These are phyloP conservation scores for Lolium perenne DNA, from an alignment of 176 grass and related monocot species.

Conservation along the genomic window DNA sequence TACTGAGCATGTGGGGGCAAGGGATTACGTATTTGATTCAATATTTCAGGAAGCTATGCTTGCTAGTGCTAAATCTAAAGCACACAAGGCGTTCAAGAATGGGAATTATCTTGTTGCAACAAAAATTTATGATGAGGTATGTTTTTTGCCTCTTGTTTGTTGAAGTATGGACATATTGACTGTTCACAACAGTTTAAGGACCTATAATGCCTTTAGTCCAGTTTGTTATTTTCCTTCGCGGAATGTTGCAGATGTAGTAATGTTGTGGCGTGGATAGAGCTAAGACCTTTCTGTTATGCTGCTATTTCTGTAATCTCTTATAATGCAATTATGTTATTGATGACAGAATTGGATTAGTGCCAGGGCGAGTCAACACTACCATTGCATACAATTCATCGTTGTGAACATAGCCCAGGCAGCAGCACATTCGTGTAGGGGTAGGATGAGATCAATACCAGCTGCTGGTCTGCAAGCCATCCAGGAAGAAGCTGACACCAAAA, in stretches of 20 bases:
- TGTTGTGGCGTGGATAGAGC: not conserved
- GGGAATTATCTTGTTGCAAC: slow-evolving; percentile 27
- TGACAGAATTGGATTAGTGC: not conserved
- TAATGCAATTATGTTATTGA: not conserved
- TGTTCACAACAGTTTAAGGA: not conserved
- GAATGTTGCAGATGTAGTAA: not conserved
- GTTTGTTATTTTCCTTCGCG: not conserved
- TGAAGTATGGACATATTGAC: not conserved
- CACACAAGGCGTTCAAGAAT: slow-evolving; percentile 26
- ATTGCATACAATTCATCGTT: not conserved
- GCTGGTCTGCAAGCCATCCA: not conserved
- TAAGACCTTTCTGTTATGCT: not conserved
- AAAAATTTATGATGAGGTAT: not conserved
- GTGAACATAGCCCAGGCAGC: not conserved
- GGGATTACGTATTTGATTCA: not conserved
- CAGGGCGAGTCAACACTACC: not conserved
- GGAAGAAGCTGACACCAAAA: not conserved
- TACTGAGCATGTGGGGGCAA: not conserved
- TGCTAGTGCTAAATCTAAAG: slow-evolving; percentile 28
- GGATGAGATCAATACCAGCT: slow-evolving; percentile 1
- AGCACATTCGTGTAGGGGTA: not conserved
- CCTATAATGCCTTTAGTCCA: not conserved
- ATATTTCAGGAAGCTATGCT: slow-evolving; percentile 22
- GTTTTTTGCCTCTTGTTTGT: not conserved
- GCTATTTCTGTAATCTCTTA: not conserved